Conservation (phyloP, 345 rosid species). For the Cardamine occulta region DNA sequence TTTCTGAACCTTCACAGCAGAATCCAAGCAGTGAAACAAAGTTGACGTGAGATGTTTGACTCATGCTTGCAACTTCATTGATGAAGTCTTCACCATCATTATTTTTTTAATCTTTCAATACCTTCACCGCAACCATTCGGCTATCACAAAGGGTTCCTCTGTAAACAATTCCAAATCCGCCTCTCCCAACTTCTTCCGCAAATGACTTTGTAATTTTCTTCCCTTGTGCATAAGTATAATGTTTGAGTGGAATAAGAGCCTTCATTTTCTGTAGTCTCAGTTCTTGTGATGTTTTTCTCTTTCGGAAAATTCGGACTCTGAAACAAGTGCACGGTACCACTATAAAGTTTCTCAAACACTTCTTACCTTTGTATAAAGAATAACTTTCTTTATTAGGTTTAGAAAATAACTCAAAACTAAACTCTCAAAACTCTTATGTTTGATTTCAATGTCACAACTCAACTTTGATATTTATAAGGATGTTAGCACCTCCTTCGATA, state of each 20-base stretch:
- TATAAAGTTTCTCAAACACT: no score
- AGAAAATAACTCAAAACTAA: no score
- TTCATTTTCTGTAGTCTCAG: not conserved
- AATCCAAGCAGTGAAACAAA: slow-evolving; percentile 48
- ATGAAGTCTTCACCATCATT: slow-evolving; percentile 47
- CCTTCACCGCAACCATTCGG: slow-evolving; percentile 31
- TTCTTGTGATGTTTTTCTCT: not conserved
- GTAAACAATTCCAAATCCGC: slow-evolving; percentile 16
- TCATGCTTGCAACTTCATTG: slow-evolving; percentile 52
- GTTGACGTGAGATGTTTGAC: slow-evolving; percentile 52
- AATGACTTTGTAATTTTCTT: slow-evolving; percentile 22
- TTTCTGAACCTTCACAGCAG: slow-evolving; percentile 39
- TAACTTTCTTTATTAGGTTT: no score
- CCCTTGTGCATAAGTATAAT: not conserved
- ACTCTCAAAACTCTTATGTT: no score
- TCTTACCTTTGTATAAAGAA: no score
- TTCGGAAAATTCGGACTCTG: not conserved
- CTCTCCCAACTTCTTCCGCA: slow-evolving; percentile 1
- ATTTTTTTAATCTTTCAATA: slow-evolving; percentile 24
- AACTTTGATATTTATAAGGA: no score
- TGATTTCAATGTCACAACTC: no score
- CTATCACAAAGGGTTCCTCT: not conserved
- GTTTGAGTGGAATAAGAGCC: not conserved
- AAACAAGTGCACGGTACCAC: not conserved
- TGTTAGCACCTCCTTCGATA: no score